Base-by-base conservation (phyloP, 2,329 filamentous ascomycete genomes). In the Alternaria burnsii region DNA sequence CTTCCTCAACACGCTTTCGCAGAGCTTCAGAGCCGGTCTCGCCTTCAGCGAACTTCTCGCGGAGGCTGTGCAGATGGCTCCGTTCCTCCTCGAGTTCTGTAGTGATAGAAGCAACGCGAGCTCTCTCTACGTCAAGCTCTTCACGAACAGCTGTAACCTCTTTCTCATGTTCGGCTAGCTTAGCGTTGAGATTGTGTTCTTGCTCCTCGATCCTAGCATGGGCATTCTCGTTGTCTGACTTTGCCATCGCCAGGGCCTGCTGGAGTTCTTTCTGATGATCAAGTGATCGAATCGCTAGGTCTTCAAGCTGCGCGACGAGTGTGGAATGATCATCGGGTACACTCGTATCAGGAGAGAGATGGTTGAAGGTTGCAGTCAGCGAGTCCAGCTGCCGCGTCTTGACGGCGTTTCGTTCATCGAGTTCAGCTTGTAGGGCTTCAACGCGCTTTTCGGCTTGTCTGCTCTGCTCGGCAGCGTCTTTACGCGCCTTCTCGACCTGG, bases 11-110 rank as follows among this genome's bases (percentile, higher is more conserved):
- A 55, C 89, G 87, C 77, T 89, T 90, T 56, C 91, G 88, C 55
- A 97, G 80, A 28, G 87, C 88, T 76, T 94, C 92, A 0, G 92
- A 93, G 5, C 93, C 93, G 3, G 89, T 93, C 77, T 95, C 92
- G 16, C 92, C 93, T 65, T 94, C 91, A 1, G 91, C 88, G 72
- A 97, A 89, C 75, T 90, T 91, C 16, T 83, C 82, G 58, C 91
- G 87, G 22, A 97, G 81, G 28, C 86, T 82, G 58, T 85, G 86
- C 22, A 97, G 83, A 68, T 95, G 90, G 14, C 85, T 82, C 40
- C 91, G 88, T 61, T 91, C 88, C 57, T 91, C 88, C 2, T 85
- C 82, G n/a, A 89, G 79, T 67, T 88, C 86, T 12, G 81, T 72
- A 16, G 79, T 78, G 34, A 87, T 72, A 0, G 81, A 80, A 2